Evolutionary conservation across 2,329 filamentous ascomycete genomes (phyloP).

Genomic region (Aspergillus sp.): DNA sequence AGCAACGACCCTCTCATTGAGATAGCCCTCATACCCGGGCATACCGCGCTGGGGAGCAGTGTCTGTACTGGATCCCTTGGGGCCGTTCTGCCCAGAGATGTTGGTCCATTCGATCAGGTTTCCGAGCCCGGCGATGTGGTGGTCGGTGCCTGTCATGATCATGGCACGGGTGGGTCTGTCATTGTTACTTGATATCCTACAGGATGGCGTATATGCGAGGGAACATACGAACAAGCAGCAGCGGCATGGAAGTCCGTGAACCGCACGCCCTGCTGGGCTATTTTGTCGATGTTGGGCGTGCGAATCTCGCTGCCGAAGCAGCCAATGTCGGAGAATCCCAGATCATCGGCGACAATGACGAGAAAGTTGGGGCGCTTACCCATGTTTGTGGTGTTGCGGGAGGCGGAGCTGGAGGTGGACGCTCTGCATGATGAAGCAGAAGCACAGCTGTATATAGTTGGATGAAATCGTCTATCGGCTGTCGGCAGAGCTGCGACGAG

Average conservation of each 20-base stretch:
- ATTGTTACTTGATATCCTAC: background rate
- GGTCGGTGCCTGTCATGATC: slow-evolving; percentile 66
- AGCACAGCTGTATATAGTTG: background rate
- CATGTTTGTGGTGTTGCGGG: background rate
- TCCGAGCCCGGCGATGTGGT: slow-evolving; percentile 56
- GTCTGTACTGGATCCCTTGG: slow-evolving; percentile 51
- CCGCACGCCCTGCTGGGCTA: slow-evolving; percentile 54
- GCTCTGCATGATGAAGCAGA: background rate
- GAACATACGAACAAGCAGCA: slow-evolving; percentile 57
- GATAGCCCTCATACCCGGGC: slow-evolving; percentile 64
- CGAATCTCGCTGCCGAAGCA: slow-evolving; percentile 62
- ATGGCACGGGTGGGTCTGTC: slow-evolving; percentile 59
- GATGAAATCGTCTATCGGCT: slow-evolving; percentile 12
- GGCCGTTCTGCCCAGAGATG: slow-evolving; percentile 54
- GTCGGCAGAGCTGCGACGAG: slow-evolving; percentile 3
- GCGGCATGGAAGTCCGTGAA: slow-evolving; percentile 67
- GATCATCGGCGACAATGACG: slow-evolving; percentile 59
- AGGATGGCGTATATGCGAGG: background rate
- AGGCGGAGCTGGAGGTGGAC: no score
- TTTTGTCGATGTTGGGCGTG: slow-evolving; percentile 59
- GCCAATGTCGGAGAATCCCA: slow-evolving; percentile 61
- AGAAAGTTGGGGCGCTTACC: slow-evolving; percentile 59
- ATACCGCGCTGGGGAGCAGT: slow-evolving; percentile 57
- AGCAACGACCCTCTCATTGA: slow-evolving; percentile 60
- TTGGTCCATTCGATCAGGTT: slow-evolving; percentile 61